Base-by-base conservation (phyloP, 2,329 filamentous ascomycete genomes). In the Colletotrichum theobromicola region DNA sequence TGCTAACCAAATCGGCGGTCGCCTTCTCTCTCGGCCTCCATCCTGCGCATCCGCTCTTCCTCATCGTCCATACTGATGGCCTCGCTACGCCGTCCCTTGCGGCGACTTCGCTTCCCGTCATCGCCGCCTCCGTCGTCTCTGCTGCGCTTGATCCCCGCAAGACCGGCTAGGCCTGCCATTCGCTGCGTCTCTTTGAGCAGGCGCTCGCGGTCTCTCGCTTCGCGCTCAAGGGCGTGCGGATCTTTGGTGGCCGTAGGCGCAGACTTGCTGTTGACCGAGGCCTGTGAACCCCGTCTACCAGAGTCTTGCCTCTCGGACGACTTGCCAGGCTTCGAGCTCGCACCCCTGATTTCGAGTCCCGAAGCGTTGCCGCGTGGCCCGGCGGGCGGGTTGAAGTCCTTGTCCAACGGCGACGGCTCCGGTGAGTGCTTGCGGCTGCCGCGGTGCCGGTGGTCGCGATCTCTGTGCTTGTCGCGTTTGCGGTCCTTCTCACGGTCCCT, bases 201-300 rank as follows among this genome's bases (percentile, higher is more conserved):
- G 30, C 93, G 87, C 81, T 94, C 92, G 60, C 92, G 88, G 79
- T 93, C 89, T 18, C 92, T 86, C 15, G 90, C 90, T 80, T 94
- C 93, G 26, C 93, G 90, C 82, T 95, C 93, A 0, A 92, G 85
- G 2, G 93, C 93, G 81, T 94, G 93, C n/a, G 90, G 88, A 77
- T 94, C 91, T 74, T 86, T 87, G 50, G 77, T 55, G 32, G 76
- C 65, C 32, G 78, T 63, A 60, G 63, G 76, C 30, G 65, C 62
- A n/a, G 34, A 77, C 64, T 74, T 81, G 79, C 70, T 78, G 64
- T 77, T 65, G 67, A 76, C 64, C 42, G 83, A 84, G 8, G 82
- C 78, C 71, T 84, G 82, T 5, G 85, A 85, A 57, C 80, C 79
- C 24, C 84, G 83, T 32, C 86, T 83, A 60, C 83, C 79, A 28